Evolutionary conservation across 164 flowering plant species (phyloP).

Genomic region (Tinospora cordifolia): DNA sequence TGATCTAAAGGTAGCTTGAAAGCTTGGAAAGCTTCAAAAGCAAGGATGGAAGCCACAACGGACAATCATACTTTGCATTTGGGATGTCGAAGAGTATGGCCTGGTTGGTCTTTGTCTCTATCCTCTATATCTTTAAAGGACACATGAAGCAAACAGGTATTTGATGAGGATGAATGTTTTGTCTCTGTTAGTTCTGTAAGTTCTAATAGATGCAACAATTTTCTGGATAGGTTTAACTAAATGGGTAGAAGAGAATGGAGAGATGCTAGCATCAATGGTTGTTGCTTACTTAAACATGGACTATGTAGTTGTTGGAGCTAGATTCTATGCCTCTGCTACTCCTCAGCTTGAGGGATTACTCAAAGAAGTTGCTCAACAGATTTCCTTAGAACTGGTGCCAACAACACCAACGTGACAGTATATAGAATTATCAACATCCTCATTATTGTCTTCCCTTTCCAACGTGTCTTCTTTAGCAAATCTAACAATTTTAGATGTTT

Average conservation of each 20-base stretch:
- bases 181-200: neutral
- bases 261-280: slow-evolving; percentile 49
- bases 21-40: slow-evolving; percentile 49
- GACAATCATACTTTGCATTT: slow-evolving; percentile 65
- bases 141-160: too few relatives aligned
- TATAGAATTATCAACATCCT: too few relatives aligned
- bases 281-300: slow-evolving; percentile 76
- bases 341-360: slow-evolving; percentile 73
- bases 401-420: too few relatives aligned
- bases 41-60: slow-evolving; percentile 67
- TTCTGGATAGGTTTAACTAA: slow-evolving; percentile 67
- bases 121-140: too few relatives aligned
- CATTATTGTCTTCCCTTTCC: too few relatives aligned
- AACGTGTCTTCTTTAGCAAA: neutral
- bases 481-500: slow-evolving; percentile 8
- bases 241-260: slow-evolving; percentile 83
- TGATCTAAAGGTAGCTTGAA: slow-evolving; percentile 42
- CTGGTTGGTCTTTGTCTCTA: slow-evolving; percentile 38
- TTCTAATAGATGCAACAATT: neutral
- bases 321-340: slow-evolving; percentile 61
- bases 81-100: slow-evolving; percentile 90
- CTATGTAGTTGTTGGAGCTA: slow-evolving; percentile 49
- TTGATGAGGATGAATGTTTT: too few relatives aligned
- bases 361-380: slow-evolving; percentile 55
- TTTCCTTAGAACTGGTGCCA: slow-evolving; percentile 16